phyloP scores from a whole-genome alignment of 75 land plant genomes.

The Pseudotsuga menziesii region DNA sequence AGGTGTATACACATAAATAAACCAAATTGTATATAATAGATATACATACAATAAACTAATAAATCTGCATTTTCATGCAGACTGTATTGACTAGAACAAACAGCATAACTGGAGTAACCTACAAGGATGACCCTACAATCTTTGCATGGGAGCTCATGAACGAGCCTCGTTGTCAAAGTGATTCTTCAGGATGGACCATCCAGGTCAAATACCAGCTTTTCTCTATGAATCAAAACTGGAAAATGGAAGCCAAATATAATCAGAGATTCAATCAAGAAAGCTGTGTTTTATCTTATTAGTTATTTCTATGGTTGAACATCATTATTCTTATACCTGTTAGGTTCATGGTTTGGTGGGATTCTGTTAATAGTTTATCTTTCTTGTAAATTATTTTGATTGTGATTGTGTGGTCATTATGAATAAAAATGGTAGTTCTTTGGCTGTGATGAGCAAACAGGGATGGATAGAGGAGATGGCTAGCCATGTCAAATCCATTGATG shows the following conservation, averaged over 20 bases:
- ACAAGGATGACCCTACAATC: constrained; percentile 57
- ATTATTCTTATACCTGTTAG: neutral
- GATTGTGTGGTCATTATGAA: neutral
- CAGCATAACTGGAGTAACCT: constrained; percentile 39
- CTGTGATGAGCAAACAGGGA: constrained; percentile 20
- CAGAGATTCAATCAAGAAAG: neutral
- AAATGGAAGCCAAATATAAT: neutral
- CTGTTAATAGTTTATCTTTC: neutral
- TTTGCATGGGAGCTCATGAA: constrained; percentile 76
- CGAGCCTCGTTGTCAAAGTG: constrained; percentile 40
- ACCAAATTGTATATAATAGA: neutral
- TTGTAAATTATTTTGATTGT: neutral
- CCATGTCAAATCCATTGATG: constrained; percentile 65
- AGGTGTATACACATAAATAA: neutral
- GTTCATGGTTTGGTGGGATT: neutral
- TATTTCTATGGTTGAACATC: neutral
- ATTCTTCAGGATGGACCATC: constrained; percentile 27
- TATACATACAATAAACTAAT: neutral
- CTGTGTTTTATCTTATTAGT: neutral
- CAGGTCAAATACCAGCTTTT: constrained; percentile 12
- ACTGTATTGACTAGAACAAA: constrained; percentile 41
- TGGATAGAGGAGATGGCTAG: constrained; percentile 81
- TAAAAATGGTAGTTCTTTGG: neutral
- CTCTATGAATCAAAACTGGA: neutral
- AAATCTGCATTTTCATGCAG: constrained; percentile 12